Conservation (phyloP, 306 rosid genomes). For the Pueraria montana region DNA sequence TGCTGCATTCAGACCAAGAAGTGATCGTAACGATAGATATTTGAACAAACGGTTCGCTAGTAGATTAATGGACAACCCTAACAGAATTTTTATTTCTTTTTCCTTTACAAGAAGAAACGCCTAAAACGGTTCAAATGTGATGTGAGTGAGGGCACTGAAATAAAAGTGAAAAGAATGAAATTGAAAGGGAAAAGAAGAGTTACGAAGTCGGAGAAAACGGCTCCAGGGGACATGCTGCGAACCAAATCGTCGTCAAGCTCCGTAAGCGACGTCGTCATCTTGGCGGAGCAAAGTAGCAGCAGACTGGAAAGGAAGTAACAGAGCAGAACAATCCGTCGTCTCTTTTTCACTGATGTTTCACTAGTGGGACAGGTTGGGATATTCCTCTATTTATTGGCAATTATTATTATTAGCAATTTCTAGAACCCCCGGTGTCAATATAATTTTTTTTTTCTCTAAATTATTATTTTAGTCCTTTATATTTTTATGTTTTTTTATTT, state of each 20-base stretch:
- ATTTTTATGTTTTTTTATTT: too few species aligned
- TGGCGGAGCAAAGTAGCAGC: conserved; percentile 19
- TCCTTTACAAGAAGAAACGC: not conserved
- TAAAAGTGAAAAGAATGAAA: not conserved
- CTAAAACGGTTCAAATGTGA: not conserved
- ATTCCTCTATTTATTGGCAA: not conserved
- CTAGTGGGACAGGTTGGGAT: not conserved
- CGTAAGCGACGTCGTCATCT: conserved; percentile 64
- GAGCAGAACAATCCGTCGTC: not conserved
- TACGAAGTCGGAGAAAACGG: conserved; percentile 92
- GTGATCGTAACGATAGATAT: not conserved
- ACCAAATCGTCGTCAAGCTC: conserved; percentile 77
- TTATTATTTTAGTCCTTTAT: too few species aligned
- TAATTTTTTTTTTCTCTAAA: too few species aligned
- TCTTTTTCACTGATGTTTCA: not conserved
- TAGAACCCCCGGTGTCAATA: too few species aligned
- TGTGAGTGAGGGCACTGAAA: not conserved
- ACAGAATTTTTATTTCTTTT: not conserved
- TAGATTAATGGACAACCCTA: conserved; percentile 1
- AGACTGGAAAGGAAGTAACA: not conserved
- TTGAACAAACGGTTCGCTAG: not conserved
- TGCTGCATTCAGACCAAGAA: not conserved
- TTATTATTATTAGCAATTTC: too few species aligned
- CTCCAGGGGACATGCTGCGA: conserved; percentile 88
- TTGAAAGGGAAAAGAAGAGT: conserved; percentile 10